phyloP scores from a whole-genome alignment of 257 asterid species.

The Solanum chiquidenum region DNA sequence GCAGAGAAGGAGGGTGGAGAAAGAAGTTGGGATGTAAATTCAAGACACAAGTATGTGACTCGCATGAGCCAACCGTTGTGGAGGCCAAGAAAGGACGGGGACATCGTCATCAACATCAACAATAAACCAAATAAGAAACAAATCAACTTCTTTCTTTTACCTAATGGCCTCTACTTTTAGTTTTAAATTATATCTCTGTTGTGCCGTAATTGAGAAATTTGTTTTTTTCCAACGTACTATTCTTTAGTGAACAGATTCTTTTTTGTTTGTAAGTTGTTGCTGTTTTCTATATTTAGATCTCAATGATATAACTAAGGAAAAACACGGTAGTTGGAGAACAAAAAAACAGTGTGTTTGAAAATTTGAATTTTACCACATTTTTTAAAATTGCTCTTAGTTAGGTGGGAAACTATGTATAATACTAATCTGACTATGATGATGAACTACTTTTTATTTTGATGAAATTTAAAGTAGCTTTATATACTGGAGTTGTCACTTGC shows the following conservation, averaged over 20 bases:
- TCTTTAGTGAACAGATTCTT: neutral
- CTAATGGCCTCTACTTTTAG: neutral
- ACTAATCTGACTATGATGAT: neutral
- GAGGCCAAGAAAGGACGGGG: conserved; percentile 45
- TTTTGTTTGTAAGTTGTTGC: neutral
- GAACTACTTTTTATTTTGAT: neutral
- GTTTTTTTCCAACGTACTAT: neutral
- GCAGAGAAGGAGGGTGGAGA: conserved; percentile 33
- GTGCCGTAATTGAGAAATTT: neutral
- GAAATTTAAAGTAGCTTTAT: neutral
- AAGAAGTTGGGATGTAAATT: conserved; percentile 76
- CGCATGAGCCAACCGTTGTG: conserved; percentile 62
- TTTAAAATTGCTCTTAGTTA: neutral
- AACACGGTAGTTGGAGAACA: neutral
- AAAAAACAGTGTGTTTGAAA: neutral
- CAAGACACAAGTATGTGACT: conserved; percentile 89
- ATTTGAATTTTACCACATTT: neutral
- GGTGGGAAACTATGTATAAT: neutral
- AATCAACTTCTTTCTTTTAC: neutral
- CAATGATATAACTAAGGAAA: neutral
- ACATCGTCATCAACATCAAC: conserved; percentile 33
- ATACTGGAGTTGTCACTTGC: neutral
- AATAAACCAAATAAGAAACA: neutral
- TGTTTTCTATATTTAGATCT: neutral
- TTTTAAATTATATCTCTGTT: neutral